These are phyloP conservation scores for Pythium dissotocum DNA, from an alignment of 352 stramenopile species.

Conservation along the genomic window DNA sequence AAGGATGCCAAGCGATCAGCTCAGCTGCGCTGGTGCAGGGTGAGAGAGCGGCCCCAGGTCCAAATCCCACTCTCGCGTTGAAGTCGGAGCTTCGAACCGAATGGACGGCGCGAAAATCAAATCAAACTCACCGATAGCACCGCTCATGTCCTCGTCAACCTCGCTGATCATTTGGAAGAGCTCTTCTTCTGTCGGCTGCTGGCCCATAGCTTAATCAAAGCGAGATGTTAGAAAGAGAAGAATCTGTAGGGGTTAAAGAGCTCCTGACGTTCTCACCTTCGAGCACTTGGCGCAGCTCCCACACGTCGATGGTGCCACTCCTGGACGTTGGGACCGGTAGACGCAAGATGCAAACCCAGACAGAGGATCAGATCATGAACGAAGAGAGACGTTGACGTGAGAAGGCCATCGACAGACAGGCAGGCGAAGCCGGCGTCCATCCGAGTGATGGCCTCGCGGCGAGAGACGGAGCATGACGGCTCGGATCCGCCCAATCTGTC, in stretches of 20 bases:
- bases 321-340: constrained; percentile 25
- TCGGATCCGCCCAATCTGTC: not conserved
- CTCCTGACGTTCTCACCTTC: constrained; percentile 63
- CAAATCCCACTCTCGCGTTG: not conserved
- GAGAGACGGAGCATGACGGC: not conserved
- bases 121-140: constrained; percentile 77
- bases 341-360: not conserved
- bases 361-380: not conserved
- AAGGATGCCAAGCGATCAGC: not conserved
- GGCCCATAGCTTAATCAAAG: constrained; percentile 86
- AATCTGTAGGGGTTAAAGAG: no score
- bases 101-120: constrained; percentile 2
- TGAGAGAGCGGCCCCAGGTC: not conserved
- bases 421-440: not conserved
- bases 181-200: constrained; percentile 98
- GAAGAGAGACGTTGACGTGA: not conserved
- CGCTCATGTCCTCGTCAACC: constrained; percentile 92
- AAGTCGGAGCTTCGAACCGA: not conserved
- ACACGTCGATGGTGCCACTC: constrained; percentile 96
- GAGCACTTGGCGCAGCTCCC: constrained; percentile 90
- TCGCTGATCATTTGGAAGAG: constrained; percentile 97
- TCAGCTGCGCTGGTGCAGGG: not conserved
- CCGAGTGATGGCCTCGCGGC: not conserved
- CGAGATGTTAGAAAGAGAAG: not conserved
- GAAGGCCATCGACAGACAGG: not conserved